These are phyloP conservation scores for Skeletonema menzelii DNA, from an alignment of 108 stramenopile species.

Conservation along the genomic window DNA sequence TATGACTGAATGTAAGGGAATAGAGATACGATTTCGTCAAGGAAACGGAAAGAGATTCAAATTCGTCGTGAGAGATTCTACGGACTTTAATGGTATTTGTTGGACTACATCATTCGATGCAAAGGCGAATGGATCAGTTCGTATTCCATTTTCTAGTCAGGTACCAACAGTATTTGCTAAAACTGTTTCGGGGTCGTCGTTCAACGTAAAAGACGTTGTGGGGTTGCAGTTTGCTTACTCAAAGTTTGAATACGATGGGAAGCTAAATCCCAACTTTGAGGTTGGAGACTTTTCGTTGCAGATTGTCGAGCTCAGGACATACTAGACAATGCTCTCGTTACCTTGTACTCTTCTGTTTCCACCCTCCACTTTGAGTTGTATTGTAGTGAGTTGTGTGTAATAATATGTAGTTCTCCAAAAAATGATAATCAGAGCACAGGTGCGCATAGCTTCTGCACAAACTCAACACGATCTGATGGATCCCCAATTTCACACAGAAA, in stretches of 20 bases:
- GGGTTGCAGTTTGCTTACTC: constrained; percentile 79
- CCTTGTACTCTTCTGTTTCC: neutral
- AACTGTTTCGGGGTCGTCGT: constrained; percentile 43
- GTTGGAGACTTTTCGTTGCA: constrained; percentile 62
- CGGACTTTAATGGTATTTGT: constrained; percentile 82
- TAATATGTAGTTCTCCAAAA: neutral
- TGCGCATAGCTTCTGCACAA: constrained; percentile 16
- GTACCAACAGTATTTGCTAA: constrained; percentile 74
- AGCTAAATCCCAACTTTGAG: constrained; percentile 56
- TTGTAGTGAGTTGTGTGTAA: too few species aligned
- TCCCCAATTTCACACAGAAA: constrained; percentile 55
- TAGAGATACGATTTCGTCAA: constrained; percentile 47
- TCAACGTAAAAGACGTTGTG: constrained; percentile 50
- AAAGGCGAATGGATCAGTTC: constrained; percentile 8
- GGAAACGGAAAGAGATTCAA: constrained; percentile 59
- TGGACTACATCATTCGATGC: constrained; percentile 72
- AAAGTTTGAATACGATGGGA: constrained; percentile 83
- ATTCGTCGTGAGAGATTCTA: constrained; percentile 70
- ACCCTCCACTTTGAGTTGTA: neutral
- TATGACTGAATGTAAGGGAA: constrained; percentile 64
- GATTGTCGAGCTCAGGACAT: constrained; percentile 56
- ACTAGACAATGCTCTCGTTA: constrained; percentile 12
- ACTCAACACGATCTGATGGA: neutral
- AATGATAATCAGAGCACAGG: neutral
- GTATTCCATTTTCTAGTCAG: constrained; percentile 64